Conservation (phyloP, 2,329 filamentous ascomycete species). For the Aspergillus puulaauensis region DNA sequence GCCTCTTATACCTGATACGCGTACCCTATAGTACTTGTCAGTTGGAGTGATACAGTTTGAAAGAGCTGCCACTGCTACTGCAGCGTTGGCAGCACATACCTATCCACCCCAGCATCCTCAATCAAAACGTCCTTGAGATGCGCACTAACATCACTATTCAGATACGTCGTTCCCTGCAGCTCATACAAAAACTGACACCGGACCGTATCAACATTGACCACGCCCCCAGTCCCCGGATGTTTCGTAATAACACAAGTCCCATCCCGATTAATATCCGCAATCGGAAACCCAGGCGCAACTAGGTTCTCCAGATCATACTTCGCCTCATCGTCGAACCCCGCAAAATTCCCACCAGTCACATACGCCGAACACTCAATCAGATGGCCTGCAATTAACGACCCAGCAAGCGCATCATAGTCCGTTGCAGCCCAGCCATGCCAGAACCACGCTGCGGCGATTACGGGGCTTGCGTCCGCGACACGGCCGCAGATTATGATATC, state of each 20-base stretch:
- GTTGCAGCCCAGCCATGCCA: conserved; percentile 55
- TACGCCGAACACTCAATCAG: conserved; percentile 57
- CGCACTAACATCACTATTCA: conserved; percentile 50
- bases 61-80: neutral
- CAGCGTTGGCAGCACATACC: conserved; percentile 12
- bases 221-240: conserved; percentile 45
- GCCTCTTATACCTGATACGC: conserved; percentile 44
- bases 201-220: conserved; percentile 43
- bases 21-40: conserved; percentile 32
- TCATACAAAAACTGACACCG: conserved; percentile 53
- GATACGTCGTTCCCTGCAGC: conserved; percentile 49
- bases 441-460: conserved; percentile 57
- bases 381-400: conserved; percentile 53
- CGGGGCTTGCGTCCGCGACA: conserved; percentile 52
- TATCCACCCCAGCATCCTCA: conserved; percentile 34
- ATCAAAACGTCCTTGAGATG: conserved; percentile 38
- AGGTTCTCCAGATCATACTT: conserved; percentile 40
- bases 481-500: conserved; percentile 53
- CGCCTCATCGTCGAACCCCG: conserved; percentile 41
- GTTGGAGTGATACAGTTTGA: neutral
- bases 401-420: conserved; percentile 52
- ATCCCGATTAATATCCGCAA: conserved; percentile 50
- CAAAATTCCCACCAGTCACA: conserved; percentile 56
- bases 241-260: conserved; percentile 53
- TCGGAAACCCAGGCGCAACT: conserved; percentile 48